Evolutionary conservation across 257 asterid genomes (phyloP), one percentile per base, ranked within the genome.

Genomic region (Mentha longifolia): DNA sequence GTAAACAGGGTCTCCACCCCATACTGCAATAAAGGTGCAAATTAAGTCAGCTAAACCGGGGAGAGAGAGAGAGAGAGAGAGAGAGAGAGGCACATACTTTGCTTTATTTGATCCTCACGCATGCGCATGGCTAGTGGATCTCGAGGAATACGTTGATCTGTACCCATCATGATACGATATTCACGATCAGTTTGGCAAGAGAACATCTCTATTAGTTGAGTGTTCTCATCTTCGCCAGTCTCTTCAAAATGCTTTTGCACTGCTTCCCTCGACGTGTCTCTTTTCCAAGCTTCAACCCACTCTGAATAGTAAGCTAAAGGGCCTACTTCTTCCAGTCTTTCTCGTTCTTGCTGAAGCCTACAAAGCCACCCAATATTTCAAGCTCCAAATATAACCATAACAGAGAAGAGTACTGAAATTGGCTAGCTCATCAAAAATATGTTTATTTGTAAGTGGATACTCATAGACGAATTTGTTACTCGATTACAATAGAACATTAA

Each of bases 1-100:
- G 79, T 94, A 94, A 74, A 94, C 99, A 19, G 99, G 98, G 74
- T 92, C 98, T 71, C 98, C 98, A 72, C 98, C 98, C 98, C 98
- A 92, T 82, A 92, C 98, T 92, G 89, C 86, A 82, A 42, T 65
- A 47, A 25, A 59, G 6, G 64, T 71, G 50, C 43, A 46, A 42
- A 70, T 30, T 22, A 49, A 55, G 65, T 30, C 76, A 49, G 51
- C 51, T 46, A 55, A 35, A 61, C 22, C 2, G 2, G 57, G 17
- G 57, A 22, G 19, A 12, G n/a, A 43, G 49, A 43, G 17, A 17
- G 10, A 16, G 30, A 51, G 30, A 46, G 68, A 15, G 22, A 41
- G 66, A 74, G 42, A 37, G 62, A 68, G 66, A 73, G 70, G 69
- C 19, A 74, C 66, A 61, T 86, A 92, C 98, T 92, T 84, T 92